These are phyloP conservation scores for Butyriboletus regius DNA, from an alignment of 1,284 basidiomycete genomes.

Conservation along the genomic window DNA sequence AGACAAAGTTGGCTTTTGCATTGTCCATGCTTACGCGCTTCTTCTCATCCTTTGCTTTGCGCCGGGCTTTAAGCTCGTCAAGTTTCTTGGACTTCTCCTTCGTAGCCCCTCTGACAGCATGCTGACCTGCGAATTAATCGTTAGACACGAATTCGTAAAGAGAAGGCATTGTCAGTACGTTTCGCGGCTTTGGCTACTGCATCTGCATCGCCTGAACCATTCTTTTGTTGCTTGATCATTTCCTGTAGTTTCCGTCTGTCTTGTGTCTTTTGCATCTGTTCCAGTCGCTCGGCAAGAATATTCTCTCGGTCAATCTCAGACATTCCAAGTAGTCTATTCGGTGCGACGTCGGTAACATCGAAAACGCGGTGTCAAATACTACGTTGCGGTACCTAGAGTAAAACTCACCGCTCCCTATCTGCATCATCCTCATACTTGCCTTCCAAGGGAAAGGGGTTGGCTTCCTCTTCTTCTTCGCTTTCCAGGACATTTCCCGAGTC, in stretches of 20 bases:
- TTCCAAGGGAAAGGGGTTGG: constrained; percentile 82
- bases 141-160: constrained; percentile 1
- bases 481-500: constrained; percentile 53
- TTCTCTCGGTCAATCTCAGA: constrained; percentile 85
- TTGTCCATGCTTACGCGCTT: constrained; percentile 46
- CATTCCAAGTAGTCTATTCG: constrained; percentile 63
- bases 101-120: constrained; percentile 69
- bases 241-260: constrained; percentile 70
- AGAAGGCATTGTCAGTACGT: constrained; percentile 40
- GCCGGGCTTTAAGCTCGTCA: constrained; percentile 73
- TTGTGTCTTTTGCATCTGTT: constrained; percentile 71
- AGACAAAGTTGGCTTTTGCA: background rate
- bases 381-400: constrained; percentile 20
- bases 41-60: constrained; percentile 74
- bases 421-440: constrained; percentile 80
- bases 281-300: constrained; percentile 70
- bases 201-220: constrained; percentile 45
- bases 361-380: constrained; percentile 19
- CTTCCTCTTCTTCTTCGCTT: constrained; percentile 50
- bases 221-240: constrained; percentile 64
- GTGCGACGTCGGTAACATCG: constrained; percentile 8
- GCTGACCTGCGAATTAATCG: constrained; percentile 47
- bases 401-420: constrained; percentile 69
- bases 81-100: constrained; percentile 77
- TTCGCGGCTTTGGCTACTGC: constrained; percentile 66